Conservation (phyloP, 2,329 filamentous ascomycete species). For the Alternaria sp. region DNA sequence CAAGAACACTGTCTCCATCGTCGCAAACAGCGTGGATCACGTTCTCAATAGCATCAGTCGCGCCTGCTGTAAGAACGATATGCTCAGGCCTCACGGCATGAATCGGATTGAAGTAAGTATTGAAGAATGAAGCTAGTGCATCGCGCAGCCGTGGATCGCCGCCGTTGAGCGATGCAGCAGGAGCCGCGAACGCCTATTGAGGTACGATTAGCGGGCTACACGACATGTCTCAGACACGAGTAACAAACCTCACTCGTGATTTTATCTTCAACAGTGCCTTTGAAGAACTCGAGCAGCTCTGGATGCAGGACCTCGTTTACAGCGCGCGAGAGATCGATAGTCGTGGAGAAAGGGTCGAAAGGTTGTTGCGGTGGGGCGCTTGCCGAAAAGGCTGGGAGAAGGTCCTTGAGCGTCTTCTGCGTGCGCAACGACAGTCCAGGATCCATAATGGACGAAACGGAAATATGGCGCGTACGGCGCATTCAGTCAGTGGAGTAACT, state of each 20-base stretch:
- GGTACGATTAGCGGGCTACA: neutral
- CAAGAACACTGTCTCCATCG: slow-evolving; percentile 42
- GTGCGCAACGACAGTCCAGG: slow-evolving; percentile 39
- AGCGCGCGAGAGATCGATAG: slow-evolving; percentile 36
- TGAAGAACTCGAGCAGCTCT: slow-evolving; percentile 40
- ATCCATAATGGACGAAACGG: slow-evolving; percentile 27
- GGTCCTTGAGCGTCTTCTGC: slow-evolving; percentile 24
- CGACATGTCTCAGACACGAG: neutral
- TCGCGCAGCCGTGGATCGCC: slow-evolving; percentile 28
- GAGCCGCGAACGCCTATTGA: slow-evolving; percentile 32
- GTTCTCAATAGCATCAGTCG: slow-evolving; percentile 37
- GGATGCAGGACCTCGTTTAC: slow-evolving; percentile 39
- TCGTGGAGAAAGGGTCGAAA: slow-evolving; percentile 14
- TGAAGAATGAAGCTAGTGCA: slow-evolving; percentile 41
- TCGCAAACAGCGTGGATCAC: slow-evolving; percentile 41
- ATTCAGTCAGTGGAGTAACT: slow-evolving; percentile 1
- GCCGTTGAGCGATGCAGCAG: slow-evolving; percentile 21
- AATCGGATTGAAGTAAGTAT: slow-evolving; percentile 36
- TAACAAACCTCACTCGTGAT: slow-evolving; percentile 28
- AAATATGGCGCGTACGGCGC: slow-evolving; percentile 9
- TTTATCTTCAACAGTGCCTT: slow-evolving; percentile 35
- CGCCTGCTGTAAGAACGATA: slow-evolving; percentile 39
- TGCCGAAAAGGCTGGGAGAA: slow-evolving; percentile 18
- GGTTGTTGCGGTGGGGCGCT: slow-evolving; percentile 17
- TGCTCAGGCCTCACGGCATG: slow-evolving; percentile 38